Evolutionary conservation across 2,329 filamentous ascomycete genomes (phyloP).

Genomic region (Chalara sp.): DNA sequence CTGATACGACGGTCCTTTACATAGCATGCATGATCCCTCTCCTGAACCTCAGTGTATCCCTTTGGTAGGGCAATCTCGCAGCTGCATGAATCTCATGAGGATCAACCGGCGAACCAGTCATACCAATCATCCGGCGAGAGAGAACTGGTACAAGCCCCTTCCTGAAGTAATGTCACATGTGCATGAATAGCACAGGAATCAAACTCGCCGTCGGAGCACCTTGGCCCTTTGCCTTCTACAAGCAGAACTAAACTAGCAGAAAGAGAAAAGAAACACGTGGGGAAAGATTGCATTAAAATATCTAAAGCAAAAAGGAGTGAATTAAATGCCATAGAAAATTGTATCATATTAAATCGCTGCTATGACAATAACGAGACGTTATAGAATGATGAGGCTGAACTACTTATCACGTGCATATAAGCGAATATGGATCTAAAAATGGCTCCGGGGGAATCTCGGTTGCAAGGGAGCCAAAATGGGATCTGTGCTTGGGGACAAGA

Average conservation of each 20-base stretch:
- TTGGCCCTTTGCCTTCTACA: conserved; percentile 6
- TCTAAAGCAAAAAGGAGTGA: neutral
- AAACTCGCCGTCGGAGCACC: conserved; percentile 6
- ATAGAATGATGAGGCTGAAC: neutral
- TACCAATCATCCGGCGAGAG: conserved; percentile 4
- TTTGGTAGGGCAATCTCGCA: conserved; percentile 5
- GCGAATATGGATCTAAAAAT: conserved; percentile 6
- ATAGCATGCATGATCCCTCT: conserved; percentile 4
- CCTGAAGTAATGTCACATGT: conserved; percentile 5
- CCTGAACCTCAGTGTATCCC: conserved; percentile 6
- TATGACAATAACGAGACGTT: no score
- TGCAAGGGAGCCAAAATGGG: conserved; percentile 1
- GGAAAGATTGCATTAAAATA: conserved; percentile 8
- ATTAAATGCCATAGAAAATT: conserved; percentile 3
- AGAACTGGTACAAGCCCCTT: conserved; percentile 5
- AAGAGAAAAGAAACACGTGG: conserved; percentile 8
- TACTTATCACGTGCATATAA: conserved; percentile 4
- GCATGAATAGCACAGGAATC: conserved; percentile 4
- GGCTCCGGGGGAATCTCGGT: conserved; percentile 1
- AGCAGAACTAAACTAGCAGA: conserved; percentile 9
- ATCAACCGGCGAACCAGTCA: conserved; percentile 7
- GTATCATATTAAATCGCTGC: neutral
- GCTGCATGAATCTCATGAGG: conserved; percentile 7
- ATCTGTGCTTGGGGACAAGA: conserved; percentile 3
- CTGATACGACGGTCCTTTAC: conserved; percentile 7